A percentile compares a stretch with the other conserved stretches of the same genome.
Conservation (phyloP, 148 eudicot genomes). For the Heliosperma pusillum region DNA sequence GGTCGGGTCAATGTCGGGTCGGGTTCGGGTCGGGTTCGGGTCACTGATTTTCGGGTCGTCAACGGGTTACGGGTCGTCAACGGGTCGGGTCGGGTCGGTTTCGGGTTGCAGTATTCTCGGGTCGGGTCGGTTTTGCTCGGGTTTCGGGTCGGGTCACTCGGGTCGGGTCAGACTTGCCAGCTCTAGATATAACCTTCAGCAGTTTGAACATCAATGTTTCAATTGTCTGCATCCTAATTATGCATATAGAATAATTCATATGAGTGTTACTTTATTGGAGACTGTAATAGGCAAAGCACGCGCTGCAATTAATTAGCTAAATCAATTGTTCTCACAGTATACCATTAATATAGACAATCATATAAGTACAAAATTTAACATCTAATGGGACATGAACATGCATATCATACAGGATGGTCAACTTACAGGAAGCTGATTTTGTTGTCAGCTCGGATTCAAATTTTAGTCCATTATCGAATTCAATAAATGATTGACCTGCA, state of each 20-base stretch:
- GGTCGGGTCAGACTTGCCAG: too few relatives aligned
- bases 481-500: conserved; percentile 65
- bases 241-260: background rate
- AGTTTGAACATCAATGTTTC: background rate
- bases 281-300: background rate
- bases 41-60: too few relatives aligned
- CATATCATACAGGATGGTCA: conserved; percentile 3
- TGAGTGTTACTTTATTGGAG: background rate
- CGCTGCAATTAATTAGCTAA: background rate
- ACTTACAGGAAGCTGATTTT: conserved; percentile 63
- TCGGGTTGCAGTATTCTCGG: too few relatives aligned
- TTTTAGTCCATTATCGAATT: conserved; percentile 59
- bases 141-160: too few relatives aligned
- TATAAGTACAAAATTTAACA: background rate
- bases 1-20: too few relatives aligned
- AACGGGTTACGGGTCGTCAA: too few relatives aligned
- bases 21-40: too few relatives aligned
- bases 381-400: background rate
- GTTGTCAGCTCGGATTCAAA: conserved; percentile 61
- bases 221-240: background rate
- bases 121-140: too few relatives aligned
- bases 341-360: background rate
- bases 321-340: background rate
- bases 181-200: background rate
- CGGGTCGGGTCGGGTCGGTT: too few relatives aligned